Evolutionary conservation across 2,329 filamentous ascomycete species (phyloP).

Genomic region (Ophiostoma sp.): DNA sequence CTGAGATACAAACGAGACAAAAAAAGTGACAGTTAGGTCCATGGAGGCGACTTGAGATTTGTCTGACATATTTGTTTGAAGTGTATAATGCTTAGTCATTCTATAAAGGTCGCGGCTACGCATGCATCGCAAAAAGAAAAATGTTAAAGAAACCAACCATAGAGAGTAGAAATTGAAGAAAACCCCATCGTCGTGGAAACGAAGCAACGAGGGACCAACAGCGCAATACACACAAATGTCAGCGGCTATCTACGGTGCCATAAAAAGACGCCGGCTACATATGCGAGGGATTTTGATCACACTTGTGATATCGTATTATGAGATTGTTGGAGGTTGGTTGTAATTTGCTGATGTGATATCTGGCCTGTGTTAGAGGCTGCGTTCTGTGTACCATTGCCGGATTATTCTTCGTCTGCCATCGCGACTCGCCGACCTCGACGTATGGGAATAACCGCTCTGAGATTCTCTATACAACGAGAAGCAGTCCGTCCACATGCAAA

Average conservation of each 20-base stretch:
- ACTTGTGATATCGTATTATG: not conserved
- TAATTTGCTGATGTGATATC: not conserved
- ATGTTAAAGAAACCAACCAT: not conserved
- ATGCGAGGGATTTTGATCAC: not conserved
- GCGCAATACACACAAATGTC: not conserved
- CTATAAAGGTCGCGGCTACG: not conserved
- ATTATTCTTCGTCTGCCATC: not conserved
- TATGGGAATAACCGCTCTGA: not conserved
- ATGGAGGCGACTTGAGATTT: too few species aligned
- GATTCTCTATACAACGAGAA: not conserved
- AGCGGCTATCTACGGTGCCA: not conserved
- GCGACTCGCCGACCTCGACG: not conserved
- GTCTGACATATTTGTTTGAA: not conserved
- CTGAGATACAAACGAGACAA: not conserved
- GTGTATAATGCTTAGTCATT: not conserved
- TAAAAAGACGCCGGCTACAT: not conserved
- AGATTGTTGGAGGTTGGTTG: not conserved
- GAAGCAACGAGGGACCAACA: not conserved
- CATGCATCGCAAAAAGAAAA: not conserved
- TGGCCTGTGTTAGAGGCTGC: not conserved
- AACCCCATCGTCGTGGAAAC: not conserved
- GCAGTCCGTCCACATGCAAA: not conserved
- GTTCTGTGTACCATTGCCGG: not conserved
- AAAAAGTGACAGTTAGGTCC: not conserved
- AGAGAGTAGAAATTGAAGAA: not conserved